Evolutionary conservation across 257 asterid species (phyloP).

Genomic region (Osmanthus fragrans): DNA sequence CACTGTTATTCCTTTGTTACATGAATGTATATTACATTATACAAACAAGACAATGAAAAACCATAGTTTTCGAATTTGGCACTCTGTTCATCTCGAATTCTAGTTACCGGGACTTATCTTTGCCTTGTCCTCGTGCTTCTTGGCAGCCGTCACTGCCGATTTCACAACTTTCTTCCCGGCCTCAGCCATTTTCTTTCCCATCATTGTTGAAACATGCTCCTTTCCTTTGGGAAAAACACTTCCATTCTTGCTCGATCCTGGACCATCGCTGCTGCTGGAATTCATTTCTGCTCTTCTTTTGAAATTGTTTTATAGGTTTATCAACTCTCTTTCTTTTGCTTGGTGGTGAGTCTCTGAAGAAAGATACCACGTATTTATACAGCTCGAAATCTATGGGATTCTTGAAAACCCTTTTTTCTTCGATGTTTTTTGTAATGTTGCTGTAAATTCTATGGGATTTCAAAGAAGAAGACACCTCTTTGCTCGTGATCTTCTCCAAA

Average conservation of each 20-base stretch:
- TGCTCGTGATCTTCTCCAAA: too few relatives aligned
- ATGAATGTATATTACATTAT: not conserved
- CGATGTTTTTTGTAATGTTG: not conserved
- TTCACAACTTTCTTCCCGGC: not conserved
- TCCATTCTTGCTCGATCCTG: not conserved
- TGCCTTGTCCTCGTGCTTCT: slow-evolving; percentile 3
- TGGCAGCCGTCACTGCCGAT: slow-evolving; percentile 18
- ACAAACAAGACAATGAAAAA: not conserved
- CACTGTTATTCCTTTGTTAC: not conserved
- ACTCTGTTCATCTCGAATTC: not conserved
- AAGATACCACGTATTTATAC: not conserved
- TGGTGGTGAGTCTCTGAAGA: not conserved
- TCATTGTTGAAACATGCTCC: slow-evolving; percentile 26
- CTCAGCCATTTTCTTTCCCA: slow-evolving; percentile 21
- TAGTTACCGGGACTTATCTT: not conserved
- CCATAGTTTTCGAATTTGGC: not conserved
- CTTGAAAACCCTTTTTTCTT: not conserved
- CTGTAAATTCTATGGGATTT: not conserved
- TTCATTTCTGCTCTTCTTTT: not conserved
- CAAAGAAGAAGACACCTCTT: too few relatives aligned
- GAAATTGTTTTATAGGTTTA: not conserved
- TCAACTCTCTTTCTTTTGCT: not conserved
- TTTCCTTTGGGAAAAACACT: slow-evolving; percentile 21
- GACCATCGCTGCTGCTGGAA: not conserved
- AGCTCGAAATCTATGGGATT: not conserved